These are phyloP conservation scores for Populus nigra DNA, from an alignment of 345 rosid genomes.

Conservation along the genomic window DNA sequence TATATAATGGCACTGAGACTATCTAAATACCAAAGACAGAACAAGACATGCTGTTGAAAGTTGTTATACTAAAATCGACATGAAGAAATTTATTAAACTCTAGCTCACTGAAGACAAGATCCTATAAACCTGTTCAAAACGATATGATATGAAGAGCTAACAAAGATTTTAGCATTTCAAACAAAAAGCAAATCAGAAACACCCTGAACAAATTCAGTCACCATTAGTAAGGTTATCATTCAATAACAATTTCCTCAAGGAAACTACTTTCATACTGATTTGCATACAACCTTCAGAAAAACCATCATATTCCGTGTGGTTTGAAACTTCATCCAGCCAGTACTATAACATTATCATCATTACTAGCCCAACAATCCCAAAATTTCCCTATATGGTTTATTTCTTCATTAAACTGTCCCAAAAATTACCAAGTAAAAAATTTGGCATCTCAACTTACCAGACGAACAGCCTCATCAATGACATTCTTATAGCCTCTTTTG, in stretches of 20 bases:
- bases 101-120: background rate
- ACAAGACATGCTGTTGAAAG: background rate
- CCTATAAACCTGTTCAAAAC: background rate
- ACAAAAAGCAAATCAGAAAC: background rate
- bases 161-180: background rate
- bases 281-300: background rate
- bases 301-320: background rate
- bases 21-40: background rate
- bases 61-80: background rate
- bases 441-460: conserved; percentile 55
- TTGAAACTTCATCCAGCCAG: background rate
- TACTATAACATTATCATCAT: background rate
- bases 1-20: background rate
- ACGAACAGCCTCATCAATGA: conserved; percentile 90
- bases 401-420: background rate
- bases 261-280: background rate
- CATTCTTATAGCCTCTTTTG: conserved; percentile 97
- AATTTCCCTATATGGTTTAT: background rate
- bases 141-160: background rate
- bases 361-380: background rate
- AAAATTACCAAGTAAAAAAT: background rate
- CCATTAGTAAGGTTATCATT: background rate
- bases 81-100: background rate
- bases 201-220: background rate
- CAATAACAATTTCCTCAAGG: background rate